phyloP scores from a whole-genome alignment of 495 filamentous ascomycete species.

The Penicillium cosmopolitanum region DNA sequence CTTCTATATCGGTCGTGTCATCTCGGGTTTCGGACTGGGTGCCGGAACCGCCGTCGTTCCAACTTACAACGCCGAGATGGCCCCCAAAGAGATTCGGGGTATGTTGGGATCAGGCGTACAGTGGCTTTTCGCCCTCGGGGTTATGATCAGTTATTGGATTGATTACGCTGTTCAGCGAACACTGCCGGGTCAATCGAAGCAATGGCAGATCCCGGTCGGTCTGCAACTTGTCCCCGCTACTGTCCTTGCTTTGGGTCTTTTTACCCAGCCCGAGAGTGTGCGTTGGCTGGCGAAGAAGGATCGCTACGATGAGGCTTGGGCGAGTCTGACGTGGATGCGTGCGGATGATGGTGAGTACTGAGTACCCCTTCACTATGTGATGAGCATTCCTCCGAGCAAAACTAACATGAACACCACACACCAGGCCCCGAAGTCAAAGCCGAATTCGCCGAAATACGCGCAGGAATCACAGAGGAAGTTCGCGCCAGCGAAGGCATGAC shows the following conservation, averaged over 20 bases:
- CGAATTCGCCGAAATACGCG: constrained; percentile 50
- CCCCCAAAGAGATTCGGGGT: constrained; percentile 58
- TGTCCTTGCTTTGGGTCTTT: constrained; percentile 48
- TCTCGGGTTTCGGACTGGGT: constrained; percentile 61
- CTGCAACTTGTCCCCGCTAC: constrained; percentile 53
- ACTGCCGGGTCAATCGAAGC: constrained; percentile 33
- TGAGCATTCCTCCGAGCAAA: neutral
- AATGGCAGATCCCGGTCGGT: constrained; percentile 60
- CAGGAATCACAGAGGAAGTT: constrained; percentile 46
- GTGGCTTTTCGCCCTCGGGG: constrained; percentile 52
- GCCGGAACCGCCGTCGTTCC: constrained; percentile 57
- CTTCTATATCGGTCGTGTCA: constrained; percentile 52
- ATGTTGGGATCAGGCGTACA: constrained; percentile 51
- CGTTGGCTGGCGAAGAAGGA: constrained; percentile 56
- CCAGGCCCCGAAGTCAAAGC: constrained; percentile 38
- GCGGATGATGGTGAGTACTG: constrained; percentile 39
- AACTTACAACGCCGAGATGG: constrained; percentile 58
- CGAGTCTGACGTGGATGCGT: constrained; percentile 52
- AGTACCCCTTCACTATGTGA: neutral
- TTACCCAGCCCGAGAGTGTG: constrained; percentile 51
- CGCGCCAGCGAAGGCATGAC: constrained; percentile 47
- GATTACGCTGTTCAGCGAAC: constrained; percentile 51
- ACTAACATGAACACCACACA: neutral
- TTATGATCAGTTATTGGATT: constrained; percentile 57
- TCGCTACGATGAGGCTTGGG: constrained; percentile 52